Evolutionary conservation across 1,139 yeast genomes (phyloP).

Genomic region (Nakaseomyces nivariensis): DNA sequence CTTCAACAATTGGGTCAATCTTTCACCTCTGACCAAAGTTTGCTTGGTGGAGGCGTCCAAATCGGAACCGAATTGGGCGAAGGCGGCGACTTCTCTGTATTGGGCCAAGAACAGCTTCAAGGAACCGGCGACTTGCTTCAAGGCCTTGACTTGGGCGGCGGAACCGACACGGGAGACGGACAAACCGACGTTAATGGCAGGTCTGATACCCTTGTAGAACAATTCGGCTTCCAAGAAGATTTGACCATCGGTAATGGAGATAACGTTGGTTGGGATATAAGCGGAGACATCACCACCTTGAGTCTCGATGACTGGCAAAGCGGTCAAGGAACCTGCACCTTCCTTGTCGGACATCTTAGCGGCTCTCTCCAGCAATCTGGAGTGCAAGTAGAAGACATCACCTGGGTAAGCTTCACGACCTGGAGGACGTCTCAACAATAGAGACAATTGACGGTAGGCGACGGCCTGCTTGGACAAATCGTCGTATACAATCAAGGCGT

Average conservation of each 20-base stretch:
- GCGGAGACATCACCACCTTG: conserved; percentile 99
- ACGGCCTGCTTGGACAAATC: conserved; percentile 99
- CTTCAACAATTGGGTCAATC: conserved; percentile 97
- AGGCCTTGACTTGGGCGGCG: conserved; percentile 99
- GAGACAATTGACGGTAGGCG: conserved; percentile 98
- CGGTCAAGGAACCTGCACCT: conserved; percentile 94
- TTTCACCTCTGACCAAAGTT: conserved; percentile 99
- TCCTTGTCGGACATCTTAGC: conserved; percentile 87
- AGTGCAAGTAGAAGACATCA: conserved; percentile 94
- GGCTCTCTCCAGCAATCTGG: conserved; percentile 93
- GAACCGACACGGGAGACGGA: conserved; percentile 99
- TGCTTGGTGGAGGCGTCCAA: conserved; percentile 99
- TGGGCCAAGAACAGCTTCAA: conserved; percentile 99
- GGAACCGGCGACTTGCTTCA: conserved; percentile 99
- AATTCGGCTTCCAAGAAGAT: conserved; percentile 98
- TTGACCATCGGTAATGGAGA: conserved; percentile 96
- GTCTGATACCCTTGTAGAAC: conserved; percentile 99
- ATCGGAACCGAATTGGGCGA: conserved; percentile 99
- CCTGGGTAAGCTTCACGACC: conserved; percentile 98
- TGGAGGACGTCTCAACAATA: conserved; percentile 94
- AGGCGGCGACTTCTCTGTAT: conserved; percentile 99
- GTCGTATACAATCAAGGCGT: conserved; percentile 94
- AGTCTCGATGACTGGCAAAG: conserved; percentile 93
- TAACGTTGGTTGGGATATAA: conserved; percentile 93
- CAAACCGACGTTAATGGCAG: conserved; percentile 99